phyloP scores from a whole-genome alignment of 2,329 filamentous ascomycete genomes.

The Aspergillus pseudotamarii region DNA sequence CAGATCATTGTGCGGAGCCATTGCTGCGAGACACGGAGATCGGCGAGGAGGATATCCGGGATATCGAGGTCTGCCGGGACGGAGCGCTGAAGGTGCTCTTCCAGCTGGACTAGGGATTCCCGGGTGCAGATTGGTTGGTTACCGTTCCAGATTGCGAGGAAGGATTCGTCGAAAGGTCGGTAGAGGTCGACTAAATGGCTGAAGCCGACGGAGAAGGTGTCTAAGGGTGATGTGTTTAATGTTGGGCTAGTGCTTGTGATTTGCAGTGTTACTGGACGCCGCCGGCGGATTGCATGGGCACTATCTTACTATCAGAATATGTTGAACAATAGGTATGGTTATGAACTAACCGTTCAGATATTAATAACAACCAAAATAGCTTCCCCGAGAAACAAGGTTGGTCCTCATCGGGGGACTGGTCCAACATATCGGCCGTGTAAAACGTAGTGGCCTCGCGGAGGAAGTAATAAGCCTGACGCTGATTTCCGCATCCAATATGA shows the following conservation, averaged over 20 bases:
- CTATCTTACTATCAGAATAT: conserved; percentile 38
- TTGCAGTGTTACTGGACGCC: conserved; percentile 64
- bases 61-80: conserved; percentile 57
- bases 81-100: conserved; percentile 55
- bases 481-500: conserved; percentile 66
- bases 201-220: conserved; percentile 61
- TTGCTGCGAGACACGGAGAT: conserved; percentile 68
- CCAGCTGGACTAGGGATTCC: conserved; percentile 50
- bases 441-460: conserved; percentile 72
- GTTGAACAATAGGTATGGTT: no score
- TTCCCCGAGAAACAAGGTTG: conserved; percentile 43
- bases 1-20: conserved; percentile 73
- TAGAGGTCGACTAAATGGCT: conserved; percentile 64
- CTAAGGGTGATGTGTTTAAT: conserved; percentile 52
- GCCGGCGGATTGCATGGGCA: conserved; percentile 65
- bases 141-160: conserved; percentile 67
- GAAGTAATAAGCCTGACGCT: conserved; percentile 74
- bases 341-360: conserved; percentile 61
- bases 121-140: conserved; percentile 47
- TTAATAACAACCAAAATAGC: conserved; percentile 68
- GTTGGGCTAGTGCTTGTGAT: conserved; percentile 58
- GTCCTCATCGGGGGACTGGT: conserved; percentile 52
- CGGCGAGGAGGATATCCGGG: conserved; percentile 67
- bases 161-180: conserved; percentile 64
- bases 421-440: conserved; percentile 55